Conservation (phyloP, 352 stramenopile genomes). For the Phytophthora capsici region DNA sequence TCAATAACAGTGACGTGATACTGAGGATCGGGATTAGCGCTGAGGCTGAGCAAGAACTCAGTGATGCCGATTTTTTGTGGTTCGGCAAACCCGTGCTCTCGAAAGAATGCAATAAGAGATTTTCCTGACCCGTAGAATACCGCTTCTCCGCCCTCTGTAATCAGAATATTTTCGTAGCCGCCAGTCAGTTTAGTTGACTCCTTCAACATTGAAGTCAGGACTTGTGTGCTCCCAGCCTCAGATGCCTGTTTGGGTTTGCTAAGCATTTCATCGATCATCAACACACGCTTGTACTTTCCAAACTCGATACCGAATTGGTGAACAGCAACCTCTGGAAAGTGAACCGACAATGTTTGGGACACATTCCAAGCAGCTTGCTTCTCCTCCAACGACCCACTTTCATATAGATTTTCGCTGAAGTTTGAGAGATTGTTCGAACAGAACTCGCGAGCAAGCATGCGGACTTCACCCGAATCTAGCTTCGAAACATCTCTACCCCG, state of each 20-base stretch:
- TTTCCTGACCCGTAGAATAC: conserved; percentile 32
- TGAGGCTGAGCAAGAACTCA: conserved; percentile 24
- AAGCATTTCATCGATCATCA: conserved; percentile 27
- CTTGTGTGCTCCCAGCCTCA: conserved; percentile 7
- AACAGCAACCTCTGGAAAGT: conserved; percentile 29
- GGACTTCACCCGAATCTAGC: conserved; percentile 7
- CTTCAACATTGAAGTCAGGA: conserved; percentile 27
- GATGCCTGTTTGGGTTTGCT: conserved; percentile 4
- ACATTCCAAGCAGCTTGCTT: conserved; percentile 32
- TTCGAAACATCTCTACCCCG: conserved; percentile 10
- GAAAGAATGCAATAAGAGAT: conserved; percentile 14
- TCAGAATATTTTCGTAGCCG: conserved; percentile 22
- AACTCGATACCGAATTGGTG: conserved; percentile 28
- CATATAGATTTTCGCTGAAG: conserved; percentile 29
- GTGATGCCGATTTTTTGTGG: conserved; percentile 7
- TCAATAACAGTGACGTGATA: conserved; percentile 30
- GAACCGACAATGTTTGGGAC: conserved; percentile 16
- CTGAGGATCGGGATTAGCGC: conserved; percentile 2
- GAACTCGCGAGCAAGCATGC: conserved; percentile 22
- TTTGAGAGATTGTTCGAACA: conserved; percentile 17
- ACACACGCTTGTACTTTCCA: conserved; percentile 25
- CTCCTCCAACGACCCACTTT: conserved; percentile 27
- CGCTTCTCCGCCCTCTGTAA: conserved; percentile 17
- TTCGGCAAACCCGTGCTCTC: conserved; percentile 7
- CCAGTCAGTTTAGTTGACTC: conserved; percentile 17